Evolutionary conservation across 2,329 filamentous ascomycete genomes (phyloP).

Genomic region (Madurella fahalii): DNA sequence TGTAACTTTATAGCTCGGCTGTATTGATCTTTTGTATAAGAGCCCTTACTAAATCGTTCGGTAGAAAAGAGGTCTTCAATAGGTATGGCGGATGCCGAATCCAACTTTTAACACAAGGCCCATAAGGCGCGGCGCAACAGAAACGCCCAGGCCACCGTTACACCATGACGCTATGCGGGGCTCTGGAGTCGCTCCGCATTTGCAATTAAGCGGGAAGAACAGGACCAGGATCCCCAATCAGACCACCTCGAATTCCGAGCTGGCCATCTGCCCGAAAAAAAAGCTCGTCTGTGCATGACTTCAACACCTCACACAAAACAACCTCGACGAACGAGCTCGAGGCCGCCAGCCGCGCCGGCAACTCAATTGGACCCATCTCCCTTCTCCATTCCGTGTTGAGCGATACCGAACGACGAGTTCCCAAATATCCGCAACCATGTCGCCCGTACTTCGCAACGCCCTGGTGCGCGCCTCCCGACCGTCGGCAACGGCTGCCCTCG

Average conservation of each 20-base stretch:
- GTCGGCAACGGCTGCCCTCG: slow-evolving; percentile 37
- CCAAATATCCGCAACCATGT: slow-evolving; percentile 50
- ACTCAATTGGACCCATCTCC: slow-evolving; percentile 29
- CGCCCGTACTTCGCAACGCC: slow-evolving; percentile 50
- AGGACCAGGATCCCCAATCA: slow-evolving; percentile 21
- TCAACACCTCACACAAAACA: slow-evolving; percentile 26
- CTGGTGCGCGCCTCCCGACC: slow-evolving; percentile 40
- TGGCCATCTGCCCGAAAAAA: slow-evolving; percentile 27
- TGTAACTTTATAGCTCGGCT: too few relatives aligned
- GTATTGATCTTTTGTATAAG: too few relatives aligned
- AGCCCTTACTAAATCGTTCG: too few relatives aligned
- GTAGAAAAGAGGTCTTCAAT: too few relatives aligned
- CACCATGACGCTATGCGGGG: slow-evolving; percentile 8
- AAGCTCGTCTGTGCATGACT: slow-evolving; percentile 30
- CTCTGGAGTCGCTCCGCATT: not conserved
- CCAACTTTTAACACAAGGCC: too few relatives aligned
- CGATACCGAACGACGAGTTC: slow-evolving; percentile 14
- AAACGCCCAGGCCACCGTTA: not conserved
- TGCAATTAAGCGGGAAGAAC: slow-evolving; percentile 14
- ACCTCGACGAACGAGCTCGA: slow-evolving; percentile 24
- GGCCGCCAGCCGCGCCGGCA: slow-evolving; percentile 22
- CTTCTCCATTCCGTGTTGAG: slow-evolving; percentile 14
- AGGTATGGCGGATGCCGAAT: too few relatives aligned
- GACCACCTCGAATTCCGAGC: slow-evolving; percentile 25
- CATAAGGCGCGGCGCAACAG: too few relatives aligned